Base-by-base conservation (phyloP, 176 grass and related monocot genomes). In the Carex pumila region DNA sequence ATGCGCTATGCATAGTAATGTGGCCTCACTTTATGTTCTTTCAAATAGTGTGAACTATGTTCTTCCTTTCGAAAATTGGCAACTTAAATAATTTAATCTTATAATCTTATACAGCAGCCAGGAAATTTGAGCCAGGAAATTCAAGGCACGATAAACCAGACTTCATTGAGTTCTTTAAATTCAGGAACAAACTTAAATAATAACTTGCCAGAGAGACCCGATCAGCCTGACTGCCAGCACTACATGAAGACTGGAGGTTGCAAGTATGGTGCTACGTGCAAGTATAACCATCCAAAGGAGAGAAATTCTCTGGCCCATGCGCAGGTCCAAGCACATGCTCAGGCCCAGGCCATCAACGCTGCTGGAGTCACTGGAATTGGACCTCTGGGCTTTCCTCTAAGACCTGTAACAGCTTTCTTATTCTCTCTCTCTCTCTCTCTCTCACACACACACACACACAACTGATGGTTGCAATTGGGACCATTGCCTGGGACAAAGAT, bases 231-330 rank as follows among this genome's bases (percentile, higher is more conserved):
- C 49, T 89, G 87, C 41, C 87, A 82, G 71, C 79, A 82, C 56
- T 89, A 81, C 31, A 65, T 89, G 74, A 89, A 67, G 79, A 90
- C 85, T 17, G 85, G 88, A 57, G 64, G 57, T 36, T 90, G 88
- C 81, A 87, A 87, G 70, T 87, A 62, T 84, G 88, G 88, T 34
- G 31, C 61, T 81, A 83, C 88, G 17, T 87, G 88, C 83, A 90
- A 90, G 64, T 90, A 87, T 61, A 80, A 90, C 57, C 88, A 90
- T 49, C 88, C 88, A 80, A 85, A 80, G 19, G 85, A 87, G 43
- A 85, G 75, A 83, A 82, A 65, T 63, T 73, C 69, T 72, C 58
- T 75, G 73, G 45, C 37, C 5, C 80, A 83, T 41, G 15, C n/a
- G 13, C 61, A 29, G 12, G 22, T 32, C 9, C 73, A 78, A 78